These are phyloP conservation scores for Albizia julibrissin DNA, from an alignment of 306 rosid genomes.

Conservation along the genomic window DNA sequence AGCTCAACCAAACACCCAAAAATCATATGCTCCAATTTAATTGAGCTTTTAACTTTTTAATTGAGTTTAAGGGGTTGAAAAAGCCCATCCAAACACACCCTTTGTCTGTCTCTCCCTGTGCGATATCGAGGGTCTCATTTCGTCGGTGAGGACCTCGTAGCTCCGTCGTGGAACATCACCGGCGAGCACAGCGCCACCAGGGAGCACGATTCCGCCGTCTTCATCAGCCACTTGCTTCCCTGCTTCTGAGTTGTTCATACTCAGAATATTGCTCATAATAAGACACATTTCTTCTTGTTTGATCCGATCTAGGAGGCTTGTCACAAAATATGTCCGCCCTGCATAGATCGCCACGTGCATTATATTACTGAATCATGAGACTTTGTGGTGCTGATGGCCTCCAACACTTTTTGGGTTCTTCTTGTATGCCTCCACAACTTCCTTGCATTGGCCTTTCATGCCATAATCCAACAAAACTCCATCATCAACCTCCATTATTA, in stretches of 20 bases:
- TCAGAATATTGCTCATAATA: background rate
- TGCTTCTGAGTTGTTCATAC: conserved; percentile 38
- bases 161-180: conserved; percentile 53
- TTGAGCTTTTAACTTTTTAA: too few species aligned
- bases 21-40: too few species aligned
- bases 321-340: conserved; percentile 37
- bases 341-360: conserved; percentile 38
- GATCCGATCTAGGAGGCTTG: too few species aligned
- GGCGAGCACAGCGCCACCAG: conserved; percentile 61
- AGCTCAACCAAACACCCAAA: too few species aligned
- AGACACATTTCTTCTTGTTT: too few species aligned
- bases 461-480: conserved; percentile 34
- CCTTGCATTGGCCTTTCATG: conserved; percentile 38
- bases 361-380: conserved; percentile 39
- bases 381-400: conserved; percentile 42
- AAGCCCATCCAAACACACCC: too few species aligned
- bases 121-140: too few species aligned
- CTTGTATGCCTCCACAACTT: conserved; percentile 28
- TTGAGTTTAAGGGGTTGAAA: too few species aligned
- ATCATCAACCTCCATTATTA: conserved; percentile 18
- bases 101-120: too few species aligned
- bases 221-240: conserved; percentile 55
- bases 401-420: conserved; percentile 20
- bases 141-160: conserved; percentile 29
- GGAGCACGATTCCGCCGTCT: conserved; percentile 58